A percentile compares a stretch with the other conserved stretches of the same genome.
These are phyloP conservation scores for Trichoderma endophyticum DNA, from an alignment of 2,329 filamentous ascomycete genomes.

Conservation along the genomic window DNA sequence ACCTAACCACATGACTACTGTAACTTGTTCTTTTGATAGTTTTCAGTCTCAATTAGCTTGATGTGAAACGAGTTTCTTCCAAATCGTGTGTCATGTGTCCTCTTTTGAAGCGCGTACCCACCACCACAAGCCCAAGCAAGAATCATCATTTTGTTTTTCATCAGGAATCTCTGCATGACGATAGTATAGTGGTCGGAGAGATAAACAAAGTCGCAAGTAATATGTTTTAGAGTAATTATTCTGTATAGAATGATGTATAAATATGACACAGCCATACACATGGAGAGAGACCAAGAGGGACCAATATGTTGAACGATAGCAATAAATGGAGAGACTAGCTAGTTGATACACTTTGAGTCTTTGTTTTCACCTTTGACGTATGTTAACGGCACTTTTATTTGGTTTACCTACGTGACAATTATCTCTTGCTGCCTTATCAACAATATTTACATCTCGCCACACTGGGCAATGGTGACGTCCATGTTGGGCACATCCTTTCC, in stretches of 20 bases:
- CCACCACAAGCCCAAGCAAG: neutral
- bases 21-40: neutral
- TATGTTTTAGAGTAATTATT: neutral
- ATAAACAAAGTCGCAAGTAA: neutral
- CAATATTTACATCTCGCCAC: conserved; percentile 77
- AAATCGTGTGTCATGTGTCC: neutral
- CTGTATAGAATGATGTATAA: neutral
- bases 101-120: neutral
- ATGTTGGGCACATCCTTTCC: conserved; percentile 78
- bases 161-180: neutral
- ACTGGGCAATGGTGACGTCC: conserved; percentile 80
- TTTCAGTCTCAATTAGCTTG: neutral
- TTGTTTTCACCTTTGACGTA: neutral
- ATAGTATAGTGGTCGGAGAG: neutral
- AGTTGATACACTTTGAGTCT: neutral
- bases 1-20: neutral
- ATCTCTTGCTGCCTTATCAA: neutral
- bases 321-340: neutral
- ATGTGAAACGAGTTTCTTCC: neutral
- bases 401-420: neutral
- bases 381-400: neutral
- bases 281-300: neutral
- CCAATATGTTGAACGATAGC: neutral
- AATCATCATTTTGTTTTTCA: neutral
- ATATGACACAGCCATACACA: neutral